Evolutionary conservation across 106 monocot species (phyloP).

Genomic region (Allium sativum): DNA sequence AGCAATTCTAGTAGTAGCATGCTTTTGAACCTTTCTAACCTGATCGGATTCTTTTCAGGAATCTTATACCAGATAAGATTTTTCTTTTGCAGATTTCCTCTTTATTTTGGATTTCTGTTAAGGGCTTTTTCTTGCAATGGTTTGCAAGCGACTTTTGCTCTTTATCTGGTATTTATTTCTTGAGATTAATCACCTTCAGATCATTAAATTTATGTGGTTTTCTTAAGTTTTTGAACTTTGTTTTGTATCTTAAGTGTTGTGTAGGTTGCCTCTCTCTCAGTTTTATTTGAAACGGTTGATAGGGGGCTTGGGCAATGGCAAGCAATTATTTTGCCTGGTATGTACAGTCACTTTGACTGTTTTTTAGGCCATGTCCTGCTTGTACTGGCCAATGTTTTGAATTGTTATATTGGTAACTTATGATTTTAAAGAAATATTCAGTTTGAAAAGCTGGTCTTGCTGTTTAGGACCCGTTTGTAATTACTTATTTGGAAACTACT

Average conservation of each 20-base stretch:
- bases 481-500: too few species aligned
- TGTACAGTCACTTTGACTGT: conserved; percentile 21
- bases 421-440: too few species aligned
- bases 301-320: too few species aligned
- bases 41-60: conserved; percentile 16
- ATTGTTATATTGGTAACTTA: conserved; percentile 12
- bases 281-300: too few species aligned
- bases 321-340: conserved; percentile 13
- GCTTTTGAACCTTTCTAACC: conserved; percentile 17
- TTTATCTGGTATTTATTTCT: conserved; percentile 6
- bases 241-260: conserved; percentile 4
- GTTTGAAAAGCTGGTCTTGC: too few species aligned
- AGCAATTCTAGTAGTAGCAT: neutral
- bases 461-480: too few species aligned
- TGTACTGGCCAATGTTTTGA: conserved; percentile 13
- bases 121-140: conserved; percentile 20
- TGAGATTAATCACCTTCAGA: conserved; percentile 15
- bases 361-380: conserved; percentile 6
- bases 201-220: conserved; percentile 9
- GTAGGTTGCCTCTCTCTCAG: conserved; percentile 40
- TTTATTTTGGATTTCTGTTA: conserved; percentile 10
- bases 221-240: neutral
- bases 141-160: neutral
- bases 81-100: conserved; percentile 33
- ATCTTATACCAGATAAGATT: conserved; percentile 11